Conservation (phyloP, 2,329 filamentous ascomycete genomes). For the Trichoderma sp. region DNA sequence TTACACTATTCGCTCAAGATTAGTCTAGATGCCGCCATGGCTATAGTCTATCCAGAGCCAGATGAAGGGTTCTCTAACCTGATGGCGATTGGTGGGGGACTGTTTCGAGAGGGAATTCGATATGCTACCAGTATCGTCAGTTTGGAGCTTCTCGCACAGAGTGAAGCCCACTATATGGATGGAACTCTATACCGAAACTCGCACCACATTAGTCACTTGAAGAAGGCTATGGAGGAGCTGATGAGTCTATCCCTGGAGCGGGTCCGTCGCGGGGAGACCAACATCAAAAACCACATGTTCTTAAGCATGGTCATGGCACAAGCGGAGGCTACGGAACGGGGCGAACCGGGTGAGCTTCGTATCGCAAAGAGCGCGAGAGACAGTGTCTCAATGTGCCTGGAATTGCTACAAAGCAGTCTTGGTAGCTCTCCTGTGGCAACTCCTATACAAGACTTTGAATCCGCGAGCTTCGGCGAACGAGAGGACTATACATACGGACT, state of each 20-base stretch:
- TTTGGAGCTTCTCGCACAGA: background rate
- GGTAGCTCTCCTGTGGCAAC: background rate
- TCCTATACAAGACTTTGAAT: background rate
- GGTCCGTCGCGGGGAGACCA: background rate
- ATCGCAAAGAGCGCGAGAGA: background rate
- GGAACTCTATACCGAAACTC: background rate
- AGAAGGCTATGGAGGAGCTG: background rate
- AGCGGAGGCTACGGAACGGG: background rate
- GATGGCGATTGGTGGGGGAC: background rate
- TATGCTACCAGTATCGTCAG: background rate
- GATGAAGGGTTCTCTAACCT: constrained; percentile 9
- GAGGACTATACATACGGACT: background rate
- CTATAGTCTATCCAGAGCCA: background rate
- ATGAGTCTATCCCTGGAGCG: background rate
- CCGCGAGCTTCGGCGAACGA: background rate
- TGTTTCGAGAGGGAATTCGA: constrained; percentile 3
- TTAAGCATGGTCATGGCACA: background rate
- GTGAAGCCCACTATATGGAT: background rate
- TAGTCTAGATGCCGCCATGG: background rate
- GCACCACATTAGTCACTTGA: background rate
- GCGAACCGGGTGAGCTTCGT: background rate
- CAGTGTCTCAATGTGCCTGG: background rate
- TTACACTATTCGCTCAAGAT: constrained; percentile 12
- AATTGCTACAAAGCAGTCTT: background rate
- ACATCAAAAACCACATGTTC: background rate